Base-by-base conservation (phyloP, 2,329 filamentous ascomycete species). In the Beauveria medogensis region DNA sequence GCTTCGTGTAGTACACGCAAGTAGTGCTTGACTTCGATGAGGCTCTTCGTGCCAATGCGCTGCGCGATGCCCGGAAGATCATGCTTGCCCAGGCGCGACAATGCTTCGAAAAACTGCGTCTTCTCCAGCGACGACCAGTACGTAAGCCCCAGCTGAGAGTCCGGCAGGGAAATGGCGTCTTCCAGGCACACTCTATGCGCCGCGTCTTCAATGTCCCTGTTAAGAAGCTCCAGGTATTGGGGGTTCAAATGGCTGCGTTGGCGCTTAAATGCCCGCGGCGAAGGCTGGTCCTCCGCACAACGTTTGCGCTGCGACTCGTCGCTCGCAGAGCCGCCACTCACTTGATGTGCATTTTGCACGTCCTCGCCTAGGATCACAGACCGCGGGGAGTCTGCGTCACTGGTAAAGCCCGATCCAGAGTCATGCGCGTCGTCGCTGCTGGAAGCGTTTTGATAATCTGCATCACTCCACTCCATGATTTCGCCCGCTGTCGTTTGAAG, bases 111-210 rank as follows among this genome's bases (percentile, higher is more conserved):
- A 62, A 96, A 82, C 0, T 77, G 66, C 1, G 81, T 76, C 69
- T 96, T 96, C 69, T 97, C 92, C 1, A 75, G 67, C 0, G 80
- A 63, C 0, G 82, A 86, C 93, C 93, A 97, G 12, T 74, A 66
- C 1, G 86, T 85, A 28, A 84, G 78, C 24, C 91, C 92, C 55
- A 92, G 75, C 67, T 91, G 89, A 80, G 41, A 75, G 55, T 53
- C 71, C 62, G 74, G 67, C 61, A 80, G 68, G 18, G 72, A 63
- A 3, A 69, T 67, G 16, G 68, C 67, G 57, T 72, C 62, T 30
- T 66, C 65, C 12, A 74, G 64, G 16, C 73, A 69, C 62, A 73
- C 70, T 20, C 71, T 71, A 14, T 71, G 68, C 0, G 77, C 75
- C 14, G 78, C 80, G 65, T 86, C 81, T n/a, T 78, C 70, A 58